Base-by-base conservation (phyloP, 2,329 filamentous ascomycete genomes). In the Tolypocladium guangdongense region DNA sequence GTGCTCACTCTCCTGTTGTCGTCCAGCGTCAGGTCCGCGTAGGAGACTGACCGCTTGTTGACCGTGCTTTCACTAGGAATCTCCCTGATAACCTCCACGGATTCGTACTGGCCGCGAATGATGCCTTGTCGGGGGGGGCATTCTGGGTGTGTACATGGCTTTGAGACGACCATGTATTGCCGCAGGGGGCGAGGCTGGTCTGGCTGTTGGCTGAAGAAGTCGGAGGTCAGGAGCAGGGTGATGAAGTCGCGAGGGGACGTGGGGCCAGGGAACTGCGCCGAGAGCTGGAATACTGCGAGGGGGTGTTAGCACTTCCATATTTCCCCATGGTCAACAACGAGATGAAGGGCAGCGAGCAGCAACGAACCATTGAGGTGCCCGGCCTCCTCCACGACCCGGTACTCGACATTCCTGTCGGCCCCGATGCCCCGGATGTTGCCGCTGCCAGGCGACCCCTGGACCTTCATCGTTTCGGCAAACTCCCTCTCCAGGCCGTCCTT, bases 171-270 rank as follows among this genome's bases (percentile, higher is more conserved):
- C 78, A 96, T 89, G 67, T 84, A 95, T 63, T 91, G 87, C 57
- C 87, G 81, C 68, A 69, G 33, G 5, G 56, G 55, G 2, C 8
- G 69, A 33, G 82, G 79, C 37, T 58, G 51, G 12, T 59, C 54
- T 3, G 62, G 55, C 30, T 63, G 62, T 30, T 71, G 71, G 2
- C 75, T 70, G 43, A 72, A 73, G 43, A 79, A 73, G 43, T 78
- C 77, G 45, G 85, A 88, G 24, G 83, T 88, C 43, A 95, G 71
- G 45, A 93, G 77, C 55, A 95, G 71, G 5, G 88, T 87, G 51
- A 96, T 82, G 67, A 96, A 96, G 64, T 96, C 92, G 68, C 92
- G 77, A 0, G 92, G 87, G 2, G 90, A 83, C 0, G 89, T 93
- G 4, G 92, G 92, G 0, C 89, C 89, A 0, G 91, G 90, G 61